Base-by-base conservation (phyloP, 352 stramenopile genomes). In the Globisporangium rhizosaccharum region DNA sequence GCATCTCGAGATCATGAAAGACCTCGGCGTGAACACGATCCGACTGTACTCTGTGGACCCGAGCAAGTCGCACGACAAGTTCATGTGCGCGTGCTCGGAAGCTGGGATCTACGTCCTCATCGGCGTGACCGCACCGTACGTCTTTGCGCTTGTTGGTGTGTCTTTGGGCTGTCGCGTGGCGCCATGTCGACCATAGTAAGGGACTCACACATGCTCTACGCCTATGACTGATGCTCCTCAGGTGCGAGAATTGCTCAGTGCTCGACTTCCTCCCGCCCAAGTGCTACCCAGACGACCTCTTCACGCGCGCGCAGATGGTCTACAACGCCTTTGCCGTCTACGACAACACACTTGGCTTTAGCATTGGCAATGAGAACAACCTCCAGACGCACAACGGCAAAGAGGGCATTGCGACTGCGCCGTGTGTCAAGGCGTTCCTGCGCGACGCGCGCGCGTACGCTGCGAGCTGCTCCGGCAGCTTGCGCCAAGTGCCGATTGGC, bases 291-390 rank as follows among this genome's bases (percentile, higher is more conserved):
- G 61, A 74, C 52, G 59, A 61, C 42, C 68, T 90, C 42, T 73
- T 86, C 61, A 74, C 70, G 4, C 80, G 80, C 36, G 67, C 70
- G n/a, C 72, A 86, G 57, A 74, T 83, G 64, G 65, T 88, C 25
- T 86, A 87, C 75, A 88, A 87, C 42, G 76, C 77, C 15, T 86
- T 90, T 42, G 76, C 80, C 1, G 74, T 87, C 14, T 90, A 88
- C 49, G 78, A 90, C 66, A 90, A 90, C 65, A 82, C 75, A 1
- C 62, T 88, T 7, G 71, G 68, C 6, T 88, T 90, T 60, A 87
- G 75, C 46, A 71, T 88, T 15, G 77, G 67, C 44, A 90, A 90
- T 52, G 80, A 90, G 55, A 81, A 79, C 66, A 89, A 89, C 64
- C 61, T 88, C 44, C 72, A 77, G 59, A 72, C 63, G 28, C 66